Evolutionary conservation across 2,329 filamentous ascomycete species (phyloP).

Genomic region (Arthrinium phaeospermum): DNA sequence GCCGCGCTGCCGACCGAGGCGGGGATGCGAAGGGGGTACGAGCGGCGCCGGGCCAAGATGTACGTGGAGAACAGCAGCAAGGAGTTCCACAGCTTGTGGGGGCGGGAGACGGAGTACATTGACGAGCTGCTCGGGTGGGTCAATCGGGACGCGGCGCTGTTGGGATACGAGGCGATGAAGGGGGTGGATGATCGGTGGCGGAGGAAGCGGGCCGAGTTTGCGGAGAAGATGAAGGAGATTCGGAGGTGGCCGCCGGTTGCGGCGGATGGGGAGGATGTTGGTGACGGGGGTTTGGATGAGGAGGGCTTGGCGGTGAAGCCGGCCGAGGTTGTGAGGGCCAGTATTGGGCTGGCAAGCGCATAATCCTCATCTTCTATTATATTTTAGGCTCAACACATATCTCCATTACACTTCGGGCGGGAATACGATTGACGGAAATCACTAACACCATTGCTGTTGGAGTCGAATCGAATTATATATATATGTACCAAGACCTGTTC

Average conservation of each 20-base stretch:
- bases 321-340: not conserved
- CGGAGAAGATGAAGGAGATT: constrained; percentile 1
- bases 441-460: not conserved
- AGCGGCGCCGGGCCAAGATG: constrained; percentile 30
- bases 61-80: constrained; percentile 28
- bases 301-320: not conserved
- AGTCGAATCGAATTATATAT: constrained; percentile 8
- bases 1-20: constrained; percentile 46
- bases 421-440: too few species aligned
- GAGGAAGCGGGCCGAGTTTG: not conserved
- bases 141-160: constrained; percentile 30
- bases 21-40: constrained; percentile 45
- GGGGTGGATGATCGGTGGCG: constrained; percentile 42
- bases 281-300: not conserved
- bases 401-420: not conserved
- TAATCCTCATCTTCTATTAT: not conserved
- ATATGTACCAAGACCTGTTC: not conserved
- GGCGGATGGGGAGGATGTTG: not conserved
- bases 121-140: constrained; percentile 38
- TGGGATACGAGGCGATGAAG: constrained; percentile 33
- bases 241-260: not conserved
- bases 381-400: not conserved
- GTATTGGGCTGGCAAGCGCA: not conserved
- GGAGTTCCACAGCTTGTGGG: constrained; percentile 46
- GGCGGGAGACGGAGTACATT: constrained; percentile 40